Evolutionary conservation across 352 stramenopile species (phyloP).

Genomic region (Saprolegnia diclina): DNA sequence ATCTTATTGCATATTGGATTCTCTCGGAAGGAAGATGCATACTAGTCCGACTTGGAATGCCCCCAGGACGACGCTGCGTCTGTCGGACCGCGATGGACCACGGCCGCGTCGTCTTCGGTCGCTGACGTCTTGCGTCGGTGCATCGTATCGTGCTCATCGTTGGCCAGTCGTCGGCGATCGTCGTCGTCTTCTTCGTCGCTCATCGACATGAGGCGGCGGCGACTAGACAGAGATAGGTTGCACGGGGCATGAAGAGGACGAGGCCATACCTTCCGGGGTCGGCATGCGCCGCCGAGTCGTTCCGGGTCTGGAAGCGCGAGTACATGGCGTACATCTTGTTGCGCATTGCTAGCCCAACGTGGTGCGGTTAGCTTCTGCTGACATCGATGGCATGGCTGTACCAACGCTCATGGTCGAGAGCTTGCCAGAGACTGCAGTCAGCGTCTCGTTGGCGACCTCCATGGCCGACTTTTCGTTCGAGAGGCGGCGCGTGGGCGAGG

Average conservation of each 20-base stretch:
- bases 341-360: conserved; percentile 51
- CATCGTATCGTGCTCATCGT: not conserved
- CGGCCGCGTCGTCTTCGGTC: not conserved
- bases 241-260: not conserved
- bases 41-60: conserved; percentile 6
- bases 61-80: not conserved
- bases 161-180: not conserved
- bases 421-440: conserved; percentile 58
- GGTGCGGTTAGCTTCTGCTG: not conserved
- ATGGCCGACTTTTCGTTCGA: conserved; percentile 54
- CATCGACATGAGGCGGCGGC: conserved; percentile 61
- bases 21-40: too few relatives aligned
- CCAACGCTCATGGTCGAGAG: conserved; percentile 74
- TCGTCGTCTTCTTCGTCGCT: conserved; percentile 60
- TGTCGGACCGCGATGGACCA: not conserved
- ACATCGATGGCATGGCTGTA: conserved; percentile 28
- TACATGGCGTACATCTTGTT: conserved; percentile 79
- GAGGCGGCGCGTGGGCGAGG: conserved; percentile 28
- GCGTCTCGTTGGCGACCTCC: conserved; percentile 70
- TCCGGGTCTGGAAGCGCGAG: conserved; percentile 70
- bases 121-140: conserved; percentile 7
- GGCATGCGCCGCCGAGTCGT: conserved; percentile 39
- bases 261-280: conserved; percentile 56
- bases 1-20: too few relatives aligned
- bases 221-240: conserved; percentile 32